These are phyloP conservation scores for Pythium utonaiense DNA, from an alignment of 352 stramenopile genomes.

Conservation along the genomic window DNA sequence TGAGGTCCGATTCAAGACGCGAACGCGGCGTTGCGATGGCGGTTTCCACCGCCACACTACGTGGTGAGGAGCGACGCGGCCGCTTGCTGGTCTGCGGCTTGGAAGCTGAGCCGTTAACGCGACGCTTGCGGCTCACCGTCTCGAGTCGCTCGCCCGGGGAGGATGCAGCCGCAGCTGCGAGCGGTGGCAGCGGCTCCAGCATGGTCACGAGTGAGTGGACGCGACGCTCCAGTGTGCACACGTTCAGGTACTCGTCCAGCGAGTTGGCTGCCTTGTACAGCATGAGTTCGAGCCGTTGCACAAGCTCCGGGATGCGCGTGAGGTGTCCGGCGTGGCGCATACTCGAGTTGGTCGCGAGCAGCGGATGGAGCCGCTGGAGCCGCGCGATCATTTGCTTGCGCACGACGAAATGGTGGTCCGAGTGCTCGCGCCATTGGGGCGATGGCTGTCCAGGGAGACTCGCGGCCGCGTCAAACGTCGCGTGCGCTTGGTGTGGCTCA, in stretches of 20 bases:
- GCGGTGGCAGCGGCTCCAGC: conserved; percentile 35
- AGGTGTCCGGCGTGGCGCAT: conserved; percentile 21
- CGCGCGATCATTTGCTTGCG: conserved; percentile 49
- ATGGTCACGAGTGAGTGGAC: conserved; percentile 72
- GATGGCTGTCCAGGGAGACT: not conserved
- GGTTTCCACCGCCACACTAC: not conserved
- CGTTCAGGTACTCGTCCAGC: conserved; percentile 60
- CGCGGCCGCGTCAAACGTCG: not conserved
- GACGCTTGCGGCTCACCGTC: conserved; percentile 9
- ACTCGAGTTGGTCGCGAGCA: conserved; percentile 20
- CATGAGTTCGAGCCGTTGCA: conserved; percentile 77
- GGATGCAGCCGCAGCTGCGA: not conserved
- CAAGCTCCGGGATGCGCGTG: conserved; percentile 38
- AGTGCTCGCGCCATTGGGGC: conserved; percentile 9
- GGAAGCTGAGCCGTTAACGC: conserved; percentile 17
- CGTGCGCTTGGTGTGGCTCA: not conserved
- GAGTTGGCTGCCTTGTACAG: conserved; percentile 67
- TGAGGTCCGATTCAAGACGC: conserved; percentile 45
- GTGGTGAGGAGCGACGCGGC: not conserved
- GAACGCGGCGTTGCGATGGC: conserved; percentile 1
- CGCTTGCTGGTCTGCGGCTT: conserved; percentile 8
- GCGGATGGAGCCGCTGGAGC: conserved; percentile 33
- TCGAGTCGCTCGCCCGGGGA: not conserved
- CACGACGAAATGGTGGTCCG: conserved; percentile 34
- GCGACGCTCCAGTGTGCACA: conserved; percentile 56